phyloP scores from a whole-genome alignment of 257 asterid genomes.

The Przewalskia tangutica region DNA sequence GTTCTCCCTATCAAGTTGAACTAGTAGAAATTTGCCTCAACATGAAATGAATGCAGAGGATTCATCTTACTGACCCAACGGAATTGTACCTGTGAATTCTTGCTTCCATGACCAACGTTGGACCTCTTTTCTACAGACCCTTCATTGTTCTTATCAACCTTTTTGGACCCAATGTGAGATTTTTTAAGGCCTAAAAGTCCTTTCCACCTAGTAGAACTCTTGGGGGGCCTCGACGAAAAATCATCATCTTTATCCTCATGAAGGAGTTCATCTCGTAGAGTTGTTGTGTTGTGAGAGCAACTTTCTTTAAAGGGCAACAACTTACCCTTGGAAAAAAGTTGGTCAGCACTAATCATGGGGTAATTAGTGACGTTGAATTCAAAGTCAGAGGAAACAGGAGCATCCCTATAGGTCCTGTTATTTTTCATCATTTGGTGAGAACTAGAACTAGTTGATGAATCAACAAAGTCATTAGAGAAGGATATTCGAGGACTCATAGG shows the following conservation, averaged over 20 bases:
- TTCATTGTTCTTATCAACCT: constrained; percentile 27
- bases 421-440: constrained; percentile 17
- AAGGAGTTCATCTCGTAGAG: constrained; percentile 66
- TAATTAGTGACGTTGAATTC: constrained; percentile 66
- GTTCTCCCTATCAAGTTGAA: too few species aligned
- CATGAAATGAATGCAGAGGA: neutral
- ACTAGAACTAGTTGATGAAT: constrained; percentile 11
- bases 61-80: too few species aligned
- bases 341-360: constrained; percentile 84
- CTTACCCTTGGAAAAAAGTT: constrained; percentile 70
- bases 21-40: neutral
- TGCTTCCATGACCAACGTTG: constrained; percentile 12
- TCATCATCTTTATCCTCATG: constrained; percentile 24
- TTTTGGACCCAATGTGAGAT: constrained; percentile 71
- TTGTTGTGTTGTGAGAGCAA: constrained; percentile 24
- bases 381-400: constrained; percentile 81
- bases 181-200: constrained; percentile 69
- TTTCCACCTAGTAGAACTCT: constrained; percentile 76
- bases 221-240: constrained; percentile 57
- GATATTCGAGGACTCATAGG: constrained; percentile 83
- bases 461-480: constrained; percentile 78
- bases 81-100: constrained; percentile 25
- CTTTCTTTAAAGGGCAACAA: constrained; percentile 58
- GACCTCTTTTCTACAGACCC: constrained; percentile 12
- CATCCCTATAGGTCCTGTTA: constrained; percentile 35